Evolutionary conservation across 2,329 filamentous ascomycete genomes (phyloP).

Genomic region (Aaosphaeria pasadenensis): DNA sequence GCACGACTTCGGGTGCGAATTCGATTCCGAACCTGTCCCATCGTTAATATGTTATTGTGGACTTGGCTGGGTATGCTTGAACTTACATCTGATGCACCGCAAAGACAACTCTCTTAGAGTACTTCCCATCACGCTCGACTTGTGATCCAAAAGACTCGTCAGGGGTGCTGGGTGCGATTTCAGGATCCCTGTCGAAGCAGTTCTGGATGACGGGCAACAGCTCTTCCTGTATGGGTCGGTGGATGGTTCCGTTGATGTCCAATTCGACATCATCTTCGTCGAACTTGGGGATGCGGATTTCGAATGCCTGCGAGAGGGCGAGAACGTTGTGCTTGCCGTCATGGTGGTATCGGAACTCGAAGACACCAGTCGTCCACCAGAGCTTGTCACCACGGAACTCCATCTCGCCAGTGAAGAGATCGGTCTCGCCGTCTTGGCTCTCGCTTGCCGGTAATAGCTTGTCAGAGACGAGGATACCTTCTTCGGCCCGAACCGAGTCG

Average conservation of each 20-base stretch:
- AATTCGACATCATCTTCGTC: constrained; percentile 67
- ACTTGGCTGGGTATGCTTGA: not conserved
- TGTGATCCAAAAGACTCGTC: constrained; percentile 82
- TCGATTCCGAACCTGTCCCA: constrained; percentile 75
- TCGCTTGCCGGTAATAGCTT: constrained; percentile 49
- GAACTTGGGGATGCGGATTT: constrained; percentile 79
- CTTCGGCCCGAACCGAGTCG: constrained; percentile 71
- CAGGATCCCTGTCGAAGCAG: constrained; percentile 87
- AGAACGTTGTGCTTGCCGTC: constrained; percentile 89
- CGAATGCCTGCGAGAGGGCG: constrained; percentile 90
- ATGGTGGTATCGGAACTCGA: constrained; percentile 97
- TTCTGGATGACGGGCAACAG: constrained; percentile 83
- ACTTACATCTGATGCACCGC: constrained; percentile 86
- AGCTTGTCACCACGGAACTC: constrained; percentile 88
- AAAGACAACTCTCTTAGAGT: constrained; percentile 85
- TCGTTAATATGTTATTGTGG: constrained; percentile 7
- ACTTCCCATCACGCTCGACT: constrained; percentile 85
- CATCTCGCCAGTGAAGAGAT: constrained; percentile 75
- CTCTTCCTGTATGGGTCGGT: constrained; percentile 69
- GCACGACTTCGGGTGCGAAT: constrained; percentile 87
- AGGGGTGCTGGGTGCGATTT: constrained; percentile 77
- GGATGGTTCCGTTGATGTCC: constrained; percentile 59
- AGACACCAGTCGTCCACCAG: constrained; percentile 95
- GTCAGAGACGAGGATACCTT: constrained; percentile 71
- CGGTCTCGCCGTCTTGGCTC: constrained; percentile 49